Conservation (phyloP, 176 grass and related monocot species). For the Oryza rufipogon region DNA sequence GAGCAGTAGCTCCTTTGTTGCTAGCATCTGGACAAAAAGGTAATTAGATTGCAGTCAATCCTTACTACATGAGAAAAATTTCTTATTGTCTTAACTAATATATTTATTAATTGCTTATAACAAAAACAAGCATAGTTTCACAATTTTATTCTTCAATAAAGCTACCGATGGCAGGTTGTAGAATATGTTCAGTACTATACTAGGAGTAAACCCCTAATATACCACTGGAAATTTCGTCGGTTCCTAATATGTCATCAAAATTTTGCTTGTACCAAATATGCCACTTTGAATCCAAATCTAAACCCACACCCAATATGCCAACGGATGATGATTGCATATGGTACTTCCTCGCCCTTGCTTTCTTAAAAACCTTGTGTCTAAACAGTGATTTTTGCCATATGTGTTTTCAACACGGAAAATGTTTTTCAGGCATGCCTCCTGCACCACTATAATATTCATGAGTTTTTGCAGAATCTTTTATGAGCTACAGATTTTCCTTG, state of each 20-base stretch:
- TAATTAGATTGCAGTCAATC: conserved; percentile 24
- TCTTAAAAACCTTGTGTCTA: not conserved
- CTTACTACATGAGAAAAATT: conserved; percentile 1
- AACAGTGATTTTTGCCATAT: not conserved
- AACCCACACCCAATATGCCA: not conserved
- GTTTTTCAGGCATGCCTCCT: not conserved
- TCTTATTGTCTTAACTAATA: not conserved
- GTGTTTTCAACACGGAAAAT: not conserved
- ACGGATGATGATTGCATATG: not conserved
- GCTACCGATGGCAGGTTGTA: not conserved
- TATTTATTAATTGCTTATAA: conserved; percentile 24
- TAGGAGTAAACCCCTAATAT: conserved; percentile 5
- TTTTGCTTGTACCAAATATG: not conserved
- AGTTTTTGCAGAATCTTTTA: not conserved
- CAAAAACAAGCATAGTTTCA: conserved; percentile 18
- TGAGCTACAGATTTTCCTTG: not conserved
- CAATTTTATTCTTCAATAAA: not conserved
- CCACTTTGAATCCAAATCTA: not conserved
- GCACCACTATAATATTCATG: not conserved
- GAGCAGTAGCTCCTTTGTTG: conserved; percentile 45
- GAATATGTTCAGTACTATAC: not conserved
- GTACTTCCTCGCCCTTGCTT: not conserved
- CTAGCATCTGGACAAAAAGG: conserved; percentile 44
- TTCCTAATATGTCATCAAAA: not conserved
- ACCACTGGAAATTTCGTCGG: not conserved